These are phyloP conservation scores for Monoraphidium neglectum DNA, from an alignment of 139 green algal species.

Conservation along the genomic window DNA sequence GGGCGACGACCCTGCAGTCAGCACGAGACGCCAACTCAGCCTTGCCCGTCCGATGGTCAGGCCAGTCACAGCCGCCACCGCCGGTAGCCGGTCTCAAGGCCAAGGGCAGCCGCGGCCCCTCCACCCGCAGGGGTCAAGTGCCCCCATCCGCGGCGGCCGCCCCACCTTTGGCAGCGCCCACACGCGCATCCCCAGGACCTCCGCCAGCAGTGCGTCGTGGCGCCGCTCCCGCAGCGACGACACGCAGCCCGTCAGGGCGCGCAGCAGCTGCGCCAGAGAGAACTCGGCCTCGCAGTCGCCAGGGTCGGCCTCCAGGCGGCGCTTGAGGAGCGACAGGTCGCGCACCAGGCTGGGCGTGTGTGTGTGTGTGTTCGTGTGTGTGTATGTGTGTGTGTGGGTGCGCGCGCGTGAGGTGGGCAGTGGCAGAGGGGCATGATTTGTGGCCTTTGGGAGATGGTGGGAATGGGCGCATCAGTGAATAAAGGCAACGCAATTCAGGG, in stretches of 20 bases:
- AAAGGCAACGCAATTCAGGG: too few relatives aligned
- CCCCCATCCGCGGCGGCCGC: too few relatives aligned
- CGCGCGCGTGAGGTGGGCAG: too few relatives aligned
- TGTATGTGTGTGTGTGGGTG: too few relatives aligned
- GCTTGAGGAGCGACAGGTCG: slow-evolving; percentile 28
- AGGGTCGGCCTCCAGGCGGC: slow-evolving; percentile 28
- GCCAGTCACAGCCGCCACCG: not conserved
- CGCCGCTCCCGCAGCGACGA: slow-evolving; percentile 42
- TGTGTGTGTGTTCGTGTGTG: too few relatives aligned
- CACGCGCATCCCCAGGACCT: slow-evolving; percentile 57
- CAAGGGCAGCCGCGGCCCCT: not conserved
- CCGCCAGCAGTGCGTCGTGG: slow-evolving; percentile 51
- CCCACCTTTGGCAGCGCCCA: slow-evolving; percentile 54
- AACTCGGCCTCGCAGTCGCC: slow-evolving; percentile 21
- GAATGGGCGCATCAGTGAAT: too few relatives aligned
- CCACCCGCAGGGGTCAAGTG: too few relatives aligned
- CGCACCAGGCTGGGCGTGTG: slow-evolving; percentile 32
- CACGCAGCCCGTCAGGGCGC: slow-evolving; percentile 36
- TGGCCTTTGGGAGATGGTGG: too few relatives aligned
- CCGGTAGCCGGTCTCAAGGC: too few relatives aligned
- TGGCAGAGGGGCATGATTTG: too few relatives aligned
- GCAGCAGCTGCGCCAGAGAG: slow-evolving; percentile 43
- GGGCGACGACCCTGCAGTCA: not conserved
- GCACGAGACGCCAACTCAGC: not conserved
- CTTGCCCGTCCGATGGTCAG: not conserved